Conservation (phyloP, 805 yeast species). For the Yueomyces sp. region DNA sequence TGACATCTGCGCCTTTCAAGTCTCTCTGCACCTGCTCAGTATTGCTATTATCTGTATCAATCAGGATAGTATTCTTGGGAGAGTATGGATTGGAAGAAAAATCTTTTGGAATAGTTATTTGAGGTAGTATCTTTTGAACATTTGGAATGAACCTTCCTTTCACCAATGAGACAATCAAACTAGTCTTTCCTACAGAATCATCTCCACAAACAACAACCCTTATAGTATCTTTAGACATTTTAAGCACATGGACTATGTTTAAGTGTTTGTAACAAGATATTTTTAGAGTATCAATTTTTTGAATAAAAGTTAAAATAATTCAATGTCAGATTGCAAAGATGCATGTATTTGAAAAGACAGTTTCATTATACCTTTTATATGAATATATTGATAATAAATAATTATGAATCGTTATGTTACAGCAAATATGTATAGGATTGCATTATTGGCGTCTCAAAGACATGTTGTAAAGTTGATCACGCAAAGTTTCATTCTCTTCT, state of each 20-base stretch:
- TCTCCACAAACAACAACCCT: constrained; percentile 91
- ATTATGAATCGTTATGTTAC: too few species aligned
- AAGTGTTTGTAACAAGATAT: too few species aligned
- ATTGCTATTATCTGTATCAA: constrained; percentile 72
- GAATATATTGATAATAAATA: too few species aligned
- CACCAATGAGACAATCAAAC: constrained; percentile 64
- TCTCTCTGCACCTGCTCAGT: constrained; percentile 48
- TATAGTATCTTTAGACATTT: constrained; percentile 38
- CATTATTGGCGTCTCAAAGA: background rate
- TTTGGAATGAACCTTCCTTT: constrained; percentile 72
- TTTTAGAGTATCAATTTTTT: too few species aligned
- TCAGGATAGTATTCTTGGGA: constrained; percentile 52
- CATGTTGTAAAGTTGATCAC: constrained; percentile 13
- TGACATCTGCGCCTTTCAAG: constrained; percentile 74
- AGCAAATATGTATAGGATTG: too few species aligned
- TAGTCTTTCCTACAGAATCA: constrained; percentile 78
- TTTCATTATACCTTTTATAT: too few species aligned
- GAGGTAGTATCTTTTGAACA: constrained; percentile 68
- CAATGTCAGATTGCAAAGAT: too few species aligned
- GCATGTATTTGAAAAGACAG: too few species aligned
- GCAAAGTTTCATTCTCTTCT: constrained; percentile 34
- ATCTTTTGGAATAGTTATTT: constrained; percentile 70
- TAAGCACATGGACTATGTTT: too few species aligned
- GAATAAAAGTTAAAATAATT: too few species aligned
- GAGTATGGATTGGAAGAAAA: constrained; percentile 46